These are phyloP conservation scores for Hygrocybe punicea DNA, from an alignment of 768 basidiomycete genomes.

Conservation along the genomic window DNA sequence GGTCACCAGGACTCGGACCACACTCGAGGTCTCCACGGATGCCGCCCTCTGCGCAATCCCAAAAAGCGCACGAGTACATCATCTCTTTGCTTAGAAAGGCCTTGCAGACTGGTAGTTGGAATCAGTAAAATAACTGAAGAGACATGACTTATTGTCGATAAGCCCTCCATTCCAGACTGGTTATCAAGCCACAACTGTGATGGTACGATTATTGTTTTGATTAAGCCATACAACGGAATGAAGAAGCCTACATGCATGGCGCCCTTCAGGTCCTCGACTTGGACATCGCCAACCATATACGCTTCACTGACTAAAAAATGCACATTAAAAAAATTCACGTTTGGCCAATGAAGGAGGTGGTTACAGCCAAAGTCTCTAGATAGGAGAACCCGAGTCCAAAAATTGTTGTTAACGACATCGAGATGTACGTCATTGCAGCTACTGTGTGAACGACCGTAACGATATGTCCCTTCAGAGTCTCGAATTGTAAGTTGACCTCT, in stretches of 20 bases:
- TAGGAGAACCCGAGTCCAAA: slow-evolving; percentile 65
- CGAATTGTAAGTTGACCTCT: slow-evolving; percentile 59
- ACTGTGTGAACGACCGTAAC: slow-evolving; percentile 57
- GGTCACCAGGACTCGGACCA: slow-evolving; percentile 58
- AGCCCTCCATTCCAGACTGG: slow-evolving; percentile 52
- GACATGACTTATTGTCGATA: slow-evolving; percentile 52
- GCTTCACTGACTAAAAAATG: no score
- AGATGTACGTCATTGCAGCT: slow-evolving; percentile 61
- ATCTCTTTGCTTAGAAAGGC: slow-evolving; percentile 83
- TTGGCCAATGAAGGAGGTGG: slow-evolving; percentile 20
- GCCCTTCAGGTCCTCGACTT: slow-evolving; percentile 56
- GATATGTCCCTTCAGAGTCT: no score
- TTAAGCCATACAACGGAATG: no score
- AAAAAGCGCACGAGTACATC: slow-evolving; percentile 93
- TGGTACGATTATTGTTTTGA: no score
- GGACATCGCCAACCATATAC: no score
- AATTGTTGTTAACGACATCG: slow-evolving; percentile 55
- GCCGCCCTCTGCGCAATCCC: slow-evolving; percentile 76
- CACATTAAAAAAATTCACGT: slow-evolving; percentile 2
- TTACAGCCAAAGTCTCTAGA: slow-evolving; percentile 66
- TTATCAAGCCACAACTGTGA: slow-evolving; percentile 54
- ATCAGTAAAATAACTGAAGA: slow-evolving; percentile 44
- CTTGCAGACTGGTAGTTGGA: slow-evolving; percentile 31
- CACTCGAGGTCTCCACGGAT: slow-evolving; percentile 64
- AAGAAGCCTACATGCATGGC: slow-evolving; percentile 51